Percentiles rank a stretch among this genome's conserved stretches.
phyloP scores from a whole-genome alignment of 345 rosid genomes.

The Combretum micranthum region DNA sequence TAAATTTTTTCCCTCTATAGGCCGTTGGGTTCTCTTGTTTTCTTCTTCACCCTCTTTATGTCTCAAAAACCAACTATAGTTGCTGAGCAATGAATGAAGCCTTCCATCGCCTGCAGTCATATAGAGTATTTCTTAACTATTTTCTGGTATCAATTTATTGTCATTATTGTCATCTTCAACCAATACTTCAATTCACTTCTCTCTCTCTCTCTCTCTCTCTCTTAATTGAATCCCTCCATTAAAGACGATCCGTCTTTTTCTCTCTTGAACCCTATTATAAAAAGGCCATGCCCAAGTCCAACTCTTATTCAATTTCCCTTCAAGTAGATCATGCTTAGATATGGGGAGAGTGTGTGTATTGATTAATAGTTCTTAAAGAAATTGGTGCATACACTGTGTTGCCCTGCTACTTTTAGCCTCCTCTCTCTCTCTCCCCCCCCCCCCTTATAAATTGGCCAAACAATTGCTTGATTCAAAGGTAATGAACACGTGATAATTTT shows the following conservation, averaged over 20 bases:
- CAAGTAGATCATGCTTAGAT: too few relatives aligned
- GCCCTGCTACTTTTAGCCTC: too few relatives aligned
- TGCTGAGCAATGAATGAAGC: not conserved
- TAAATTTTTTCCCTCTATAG: not conserved
- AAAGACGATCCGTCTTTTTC: slow-evolving; percentile 2
- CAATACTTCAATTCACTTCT: slow-evolving; percentile 1
- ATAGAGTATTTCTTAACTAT: too few relatives aligned
- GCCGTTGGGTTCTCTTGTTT: not conserved
- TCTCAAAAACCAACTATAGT: not conserved
- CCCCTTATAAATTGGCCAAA: too few relatives aligned
- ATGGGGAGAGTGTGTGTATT: too few relatives aligned
- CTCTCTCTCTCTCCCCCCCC: too few relatives aligned
- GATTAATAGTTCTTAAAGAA: too few relatives aligned
- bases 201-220: not conserved
- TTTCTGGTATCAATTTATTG: not conserved
- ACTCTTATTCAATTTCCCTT: too few relatives aligned
- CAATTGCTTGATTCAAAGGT: too few relatives aligned
- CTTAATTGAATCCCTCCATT: not conserved
- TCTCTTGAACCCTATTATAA: not conserved
- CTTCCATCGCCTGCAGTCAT: too few relatives aligned
- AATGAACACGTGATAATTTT: too few relatives aligned
- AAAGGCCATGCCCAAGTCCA: not conserved
- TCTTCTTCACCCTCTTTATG: not conserved
- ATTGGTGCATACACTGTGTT: too few relatives aligned
- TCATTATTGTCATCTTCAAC: not conserved